A percentile compares a stretch with the other conserved stretches of the same genome.
These are phyloP conservation scores for Hypoxylon sp. DNA, from an alignment of 2,329 filamentous ascomycete genomes.

Conservation along the genomic window DNA sequence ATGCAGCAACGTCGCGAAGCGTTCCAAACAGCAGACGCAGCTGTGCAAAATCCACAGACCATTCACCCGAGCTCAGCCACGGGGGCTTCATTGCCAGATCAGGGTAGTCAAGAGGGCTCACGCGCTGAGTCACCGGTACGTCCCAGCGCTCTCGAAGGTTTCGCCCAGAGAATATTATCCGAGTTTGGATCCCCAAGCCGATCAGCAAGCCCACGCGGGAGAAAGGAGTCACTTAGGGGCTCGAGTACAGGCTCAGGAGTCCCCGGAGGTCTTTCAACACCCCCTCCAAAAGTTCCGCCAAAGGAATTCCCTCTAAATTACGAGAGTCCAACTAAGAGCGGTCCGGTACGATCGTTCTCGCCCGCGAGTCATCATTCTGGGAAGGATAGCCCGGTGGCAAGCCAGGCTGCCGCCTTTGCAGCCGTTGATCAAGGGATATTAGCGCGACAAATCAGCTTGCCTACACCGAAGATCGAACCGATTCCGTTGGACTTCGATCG, in stretches of 20 bases:
- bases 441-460: conserved; percentile 61
- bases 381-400: conserved; percentile 51
- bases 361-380: conserved; percentile 47
- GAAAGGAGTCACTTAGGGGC: conserved; percentile 54
- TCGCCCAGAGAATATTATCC: conserved; percentile 69
- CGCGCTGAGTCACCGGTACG: conserved; percentile 61
- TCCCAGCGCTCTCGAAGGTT: conserved; percentile 65
- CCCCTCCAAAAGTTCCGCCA: conserved; percentile 50
- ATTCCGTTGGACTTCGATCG: conserved; percentile 58
- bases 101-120: conserved; percentile 55
- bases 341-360: conserved; percentile 52
- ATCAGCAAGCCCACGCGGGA: conserved; percentile 58
- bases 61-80: conserved; percentile 41
- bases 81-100: conserved; percentile 48
- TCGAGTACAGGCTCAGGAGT: conserved; percentile 41
- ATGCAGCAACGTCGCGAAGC: conserved; percentile 71
- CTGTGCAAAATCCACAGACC: conserved; percentile 50
- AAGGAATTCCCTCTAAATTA: conserved; percentile 54
- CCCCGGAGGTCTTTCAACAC: conserved; percentile 45
- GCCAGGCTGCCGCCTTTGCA: conserved; percentile 68
- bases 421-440: conserved; percentile 71
- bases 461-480: conserved; percentile 51
- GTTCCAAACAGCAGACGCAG: conserved; percentile 67
- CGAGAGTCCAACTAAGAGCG: conserved; percentile 48
- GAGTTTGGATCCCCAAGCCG: conserved; percentile 65